phyloP scores from a whole-genome alignment of 2,329 filamentous ascomycete species.

The Paraphaeosphaeria sporulosa region DNA sequence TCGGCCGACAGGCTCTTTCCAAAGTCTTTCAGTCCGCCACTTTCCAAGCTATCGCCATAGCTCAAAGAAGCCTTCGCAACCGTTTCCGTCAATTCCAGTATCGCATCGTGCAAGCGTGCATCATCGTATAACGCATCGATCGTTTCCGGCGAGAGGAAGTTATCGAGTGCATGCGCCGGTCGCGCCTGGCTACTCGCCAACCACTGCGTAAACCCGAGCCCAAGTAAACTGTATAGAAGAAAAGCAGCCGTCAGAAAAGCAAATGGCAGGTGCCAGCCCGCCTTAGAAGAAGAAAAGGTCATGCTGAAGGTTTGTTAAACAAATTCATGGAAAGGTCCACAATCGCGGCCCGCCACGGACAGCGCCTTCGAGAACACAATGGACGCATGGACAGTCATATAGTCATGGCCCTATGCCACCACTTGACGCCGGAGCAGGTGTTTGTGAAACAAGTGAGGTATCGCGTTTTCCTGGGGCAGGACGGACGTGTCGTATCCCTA shows the following conservation, averaged over 20 bases:
- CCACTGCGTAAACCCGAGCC: constrained; percentile 26
- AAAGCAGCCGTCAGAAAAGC: constrained; percentile 20
- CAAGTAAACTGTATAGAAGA: constrained; percentile 26
- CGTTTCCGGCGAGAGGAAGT: constrained; percentile 29
- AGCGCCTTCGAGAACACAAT: constrained; percentile 7
- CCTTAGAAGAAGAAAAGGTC: constrained; percentile 37
- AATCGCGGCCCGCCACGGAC: constrained; percentile 22
- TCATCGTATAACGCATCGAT: constrained; percentile 36
- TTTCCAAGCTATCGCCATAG: constrained; percentile 25
- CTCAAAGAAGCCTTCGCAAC: constrained; percentile 31
- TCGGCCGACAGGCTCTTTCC: constrained; percentile 27
- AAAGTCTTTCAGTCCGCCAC: constrained; percentile 24
- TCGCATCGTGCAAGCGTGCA: constrained; percentile 27
- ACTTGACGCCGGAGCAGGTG: constrained; percentile 9
- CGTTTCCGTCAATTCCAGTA: constrained; percentile 31
- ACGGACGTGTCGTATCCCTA: not conserved
- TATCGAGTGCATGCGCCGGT: constrained; percentile 15
- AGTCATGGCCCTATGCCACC: constrained; percentile 13
- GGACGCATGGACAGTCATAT: constrained; percentile 18
- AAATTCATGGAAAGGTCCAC: constrained; percentile 14
- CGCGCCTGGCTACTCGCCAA: constrained; percentile 10
- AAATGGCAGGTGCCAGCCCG: constrained; percentile 36
- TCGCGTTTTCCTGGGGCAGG: constrained; percentile 25
- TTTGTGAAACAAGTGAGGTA: constrained; percentile 36
- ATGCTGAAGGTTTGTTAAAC: constrained; percentile 28